Evolutionary conservation across 257 asterid species (phyloP).

Genomic region (Osmanthus fragrans): DNA sequence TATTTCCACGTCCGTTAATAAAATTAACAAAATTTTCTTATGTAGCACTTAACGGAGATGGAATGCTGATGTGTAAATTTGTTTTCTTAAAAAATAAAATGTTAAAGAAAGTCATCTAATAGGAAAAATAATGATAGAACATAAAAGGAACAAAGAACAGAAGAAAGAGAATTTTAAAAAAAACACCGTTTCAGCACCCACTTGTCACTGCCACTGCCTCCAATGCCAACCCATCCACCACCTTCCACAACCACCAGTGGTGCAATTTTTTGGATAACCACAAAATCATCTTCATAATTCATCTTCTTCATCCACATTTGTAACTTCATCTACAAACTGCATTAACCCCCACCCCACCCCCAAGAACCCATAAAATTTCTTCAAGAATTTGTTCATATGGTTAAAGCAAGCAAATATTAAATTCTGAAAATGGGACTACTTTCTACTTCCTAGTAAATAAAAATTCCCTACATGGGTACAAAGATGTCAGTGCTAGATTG

Average conservation of each 20-base stretch:
- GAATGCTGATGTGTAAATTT: neutral
- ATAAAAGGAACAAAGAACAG: neutral
- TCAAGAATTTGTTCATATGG: neutral
- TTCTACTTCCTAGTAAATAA: neutral
- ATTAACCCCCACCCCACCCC: neutral
- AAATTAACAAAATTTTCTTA: neutral
- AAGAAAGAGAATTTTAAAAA: neutral
- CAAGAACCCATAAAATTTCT: neutral
- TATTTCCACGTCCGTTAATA: neutral
- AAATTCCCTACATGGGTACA: neutral
- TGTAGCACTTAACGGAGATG: neutral
- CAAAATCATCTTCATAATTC: neutral
- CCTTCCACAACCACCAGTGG: neutral
- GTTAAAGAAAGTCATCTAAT: neutral
- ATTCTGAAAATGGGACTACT: neutral
- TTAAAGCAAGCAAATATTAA: neutral
- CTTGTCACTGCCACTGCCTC: neutral
- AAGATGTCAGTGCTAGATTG: too few relatives aligned
- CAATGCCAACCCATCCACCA: neutral
- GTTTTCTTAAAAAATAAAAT: neutral
- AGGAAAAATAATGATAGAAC: neutral
- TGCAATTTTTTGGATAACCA: neutral
- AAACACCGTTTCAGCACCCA: neutral
- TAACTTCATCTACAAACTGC: too few relatives aligned
- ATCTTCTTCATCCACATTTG: neutral